Evolutionary conservation across 2,329 filamentous ascomycete species (phyloP), one percentile per base, ranked within the genome.

Genomic region (Emergomyces africanus): DNA sequence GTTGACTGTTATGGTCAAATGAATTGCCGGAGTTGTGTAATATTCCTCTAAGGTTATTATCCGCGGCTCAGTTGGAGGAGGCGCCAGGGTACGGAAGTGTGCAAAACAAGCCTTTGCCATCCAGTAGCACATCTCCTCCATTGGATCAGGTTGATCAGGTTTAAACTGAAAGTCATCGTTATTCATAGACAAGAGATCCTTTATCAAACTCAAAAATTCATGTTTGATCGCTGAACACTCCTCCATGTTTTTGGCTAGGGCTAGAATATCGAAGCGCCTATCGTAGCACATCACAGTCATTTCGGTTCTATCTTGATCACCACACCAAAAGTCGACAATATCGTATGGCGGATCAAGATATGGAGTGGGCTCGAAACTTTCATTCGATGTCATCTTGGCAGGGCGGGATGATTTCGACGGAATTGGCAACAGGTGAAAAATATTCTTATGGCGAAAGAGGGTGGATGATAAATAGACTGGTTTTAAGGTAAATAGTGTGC

Each of bases 41-140:
- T 60, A 60, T 60, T 60, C 59, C 54, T 60, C 46, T n/a, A 60
- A 46, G 35, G 54, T 54, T 51, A 57, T 60, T 44, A 53, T 60
- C 42, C 54, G 58, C 23, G 58, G 59, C 55, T 60, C 54, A 28
- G 59, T 51, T 55, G 54, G 46, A 57, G 30, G 54, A 57, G 59
- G 46, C 15, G 59, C 59, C 35, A 60, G 28, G 15, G 44, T 28
- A 48, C 54, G 59, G 25, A 60, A 51, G 8, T 60, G 59, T 35
- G 44, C 25, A 60, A 60, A 60, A 48, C 59, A 60, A 23, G 59
- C 54, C 39, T 57, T 46, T 57, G 59, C 59, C 59, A 60, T 60
- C 59, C 54, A 60, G 59, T 57, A 46, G 48, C 59, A 60, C 54
- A 57, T 57, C 48, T 57, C 54, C 33, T 60, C 54, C 59, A 60